phyloP scores from a whole-genome alignment of 2,329 filamentous ascomycete species.

The Trichoderma aggressivum region DNA sequence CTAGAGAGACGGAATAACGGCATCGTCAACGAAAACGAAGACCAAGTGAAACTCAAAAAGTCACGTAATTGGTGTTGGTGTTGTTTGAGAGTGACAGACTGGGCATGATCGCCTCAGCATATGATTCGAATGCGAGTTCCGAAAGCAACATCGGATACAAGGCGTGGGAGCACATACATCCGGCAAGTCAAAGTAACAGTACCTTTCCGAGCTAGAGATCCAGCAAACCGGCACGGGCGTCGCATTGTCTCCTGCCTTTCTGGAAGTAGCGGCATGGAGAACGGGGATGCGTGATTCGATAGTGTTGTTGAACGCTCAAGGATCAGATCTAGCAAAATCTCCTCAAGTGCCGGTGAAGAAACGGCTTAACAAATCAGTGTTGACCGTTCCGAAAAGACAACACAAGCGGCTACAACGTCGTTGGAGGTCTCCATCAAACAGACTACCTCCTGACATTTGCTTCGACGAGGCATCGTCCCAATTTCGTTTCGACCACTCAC shows the following conservation, averaged over 20 bases:
- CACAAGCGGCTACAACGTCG: not conserved
- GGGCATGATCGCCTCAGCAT: not conserved
- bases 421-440: not conserved
- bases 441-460: not conserved
- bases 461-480: not conserved
- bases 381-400: not conserved
- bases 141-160: not conserved
- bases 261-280: not conserved
- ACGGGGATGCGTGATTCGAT: not conserved
- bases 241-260: not conserved
- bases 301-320: not conserved
- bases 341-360: not conserved
- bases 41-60: not conserved
- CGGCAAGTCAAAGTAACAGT: not conserved
- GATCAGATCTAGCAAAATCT: not conserved
- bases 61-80: not conserved
- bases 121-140: not conserved
- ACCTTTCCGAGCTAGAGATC: not conserved
- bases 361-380: not conserved
- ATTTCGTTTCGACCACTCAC: not conserved
- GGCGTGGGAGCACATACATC: not conserved
- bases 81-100: not conserved
- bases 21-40: not conserved
- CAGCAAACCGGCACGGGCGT: not conserved
- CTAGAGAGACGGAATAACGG: not conserved